phyloP scores from a whole-genome alignment of 1,284 basidiomycete genomes.

The Ustilago tritici region DNA sequence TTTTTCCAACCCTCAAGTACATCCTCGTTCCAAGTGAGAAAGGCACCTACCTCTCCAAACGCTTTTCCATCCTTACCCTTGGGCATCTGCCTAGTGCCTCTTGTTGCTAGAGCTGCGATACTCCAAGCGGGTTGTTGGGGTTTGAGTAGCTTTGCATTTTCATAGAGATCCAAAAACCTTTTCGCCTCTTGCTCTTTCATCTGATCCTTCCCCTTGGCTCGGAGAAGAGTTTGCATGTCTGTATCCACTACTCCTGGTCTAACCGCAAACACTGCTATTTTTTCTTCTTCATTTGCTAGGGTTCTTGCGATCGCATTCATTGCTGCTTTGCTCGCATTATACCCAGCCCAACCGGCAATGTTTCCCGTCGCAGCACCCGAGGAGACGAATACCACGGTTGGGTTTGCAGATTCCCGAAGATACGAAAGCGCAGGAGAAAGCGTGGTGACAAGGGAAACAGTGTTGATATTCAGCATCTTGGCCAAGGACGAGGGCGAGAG shows the following conservation, averaged over 20 bases:
- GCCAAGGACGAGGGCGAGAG: conserved; percentile 73
- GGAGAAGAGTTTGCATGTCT: conserved; percentile 50
- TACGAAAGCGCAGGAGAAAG: conserved; percentile 77
- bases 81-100: conserved; percentile 72
- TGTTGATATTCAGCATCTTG: conserved; percentile 81
- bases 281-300: conserved; percentile 81
- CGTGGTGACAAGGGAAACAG: conserved; percentile 81
- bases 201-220: not conserved
- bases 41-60: conserved; percentile 74
- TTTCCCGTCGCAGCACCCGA: conserved; percentile 82
- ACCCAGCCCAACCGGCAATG: conserved; percentile 80
- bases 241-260: conserved; percentile 85
- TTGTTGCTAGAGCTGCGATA: conserved; percentile 73
- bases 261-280: conserved; percentile 79
- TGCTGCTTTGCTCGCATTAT: conserved; percentile 78
- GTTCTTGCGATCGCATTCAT: conserved; percentile 85
- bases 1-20: conserved; percentile 22
- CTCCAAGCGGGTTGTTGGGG: conserved; percentile 77
- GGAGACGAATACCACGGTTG: conserved; percentile 80
- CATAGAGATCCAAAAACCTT: conserved; percentile 76
- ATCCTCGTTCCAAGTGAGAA: conserved; percentile 74
- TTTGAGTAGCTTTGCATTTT: conserved; percentile 75
- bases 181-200: conserved; percentile 72
- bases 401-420: conserved; percentile 72
- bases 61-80: conserved; percentile 43